phyloP scores from a whole-genome alignment of 1,139 yeast genomes.

The Hyphopichia khmerensis region DNA sequence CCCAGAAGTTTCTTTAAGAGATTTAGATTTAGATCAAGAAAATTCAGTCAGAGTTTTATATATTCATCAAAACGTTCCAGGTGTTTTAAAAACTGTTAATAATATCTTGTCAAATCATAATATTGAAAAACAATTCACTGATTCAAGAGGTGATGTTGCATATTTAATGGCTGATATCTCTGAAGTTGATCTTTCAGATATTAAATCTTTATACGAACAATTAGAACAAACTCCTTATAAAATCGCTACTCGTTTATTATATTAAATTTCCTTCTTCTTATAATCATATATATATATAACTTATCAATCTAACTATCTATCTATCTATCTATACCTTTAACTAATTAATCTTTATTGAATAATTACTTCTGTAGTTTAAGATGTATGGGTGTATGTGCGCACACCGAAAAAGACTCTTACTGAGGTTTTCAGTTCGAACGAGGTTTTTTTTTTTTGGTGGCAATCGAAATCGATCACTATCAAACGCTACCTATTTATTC shows the following conservation, averaged over 20 bases:
- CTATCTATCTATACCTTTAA: no score
- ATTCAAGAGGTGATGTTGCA: slow-evolving; percentile 94
- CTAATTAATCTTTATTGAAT: no score
- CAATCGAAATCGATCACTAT: slow-evolving; percentile 4
- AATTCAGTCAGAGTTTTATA: slow-evolving; percentile 90
- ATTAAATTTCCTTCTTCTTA: slow-evolving; percentile 34
- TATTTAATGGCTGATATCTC: slow-evolving; percentile 97
- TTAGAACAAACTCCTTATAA: slow-evolving; percentile 89
- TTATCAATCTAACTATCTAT: no score
- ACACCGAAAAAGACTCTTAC: no score
- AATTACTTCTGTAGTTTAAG: no score
- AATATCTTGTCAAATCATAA: slow-evolving; percentile 93
- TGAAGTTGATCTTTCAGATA: slow-evolving; percentile 78
- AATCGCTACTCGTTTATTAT: slow-evolving; percentile 86
- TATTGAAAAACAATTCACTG: slow-evolving; percentile 96
- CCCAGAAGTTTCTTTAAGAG: slow-evolving; percentile 96
- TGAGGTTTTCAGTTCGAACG: no score
- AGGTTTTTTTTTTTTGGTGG: slow-evolving; percentile 7
- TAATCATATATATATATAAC: background rate
- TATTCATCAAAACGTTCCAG: slow-evolving; percentile 97
- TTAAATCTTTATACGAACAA: slow-evolving; percentile 80
- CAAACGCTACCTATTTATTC: background rate
- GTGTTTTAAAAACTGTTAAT: slow-evolving; percentile 96
- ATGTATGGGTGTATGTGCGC: background rate
- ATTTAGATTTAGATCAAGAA: slow-evolving; percentile 84